These are phyloP conservation scores for Malus orientalis DNA, from an alignment of 306 rosid genomes.

Conservation along the genomic window DNA sequence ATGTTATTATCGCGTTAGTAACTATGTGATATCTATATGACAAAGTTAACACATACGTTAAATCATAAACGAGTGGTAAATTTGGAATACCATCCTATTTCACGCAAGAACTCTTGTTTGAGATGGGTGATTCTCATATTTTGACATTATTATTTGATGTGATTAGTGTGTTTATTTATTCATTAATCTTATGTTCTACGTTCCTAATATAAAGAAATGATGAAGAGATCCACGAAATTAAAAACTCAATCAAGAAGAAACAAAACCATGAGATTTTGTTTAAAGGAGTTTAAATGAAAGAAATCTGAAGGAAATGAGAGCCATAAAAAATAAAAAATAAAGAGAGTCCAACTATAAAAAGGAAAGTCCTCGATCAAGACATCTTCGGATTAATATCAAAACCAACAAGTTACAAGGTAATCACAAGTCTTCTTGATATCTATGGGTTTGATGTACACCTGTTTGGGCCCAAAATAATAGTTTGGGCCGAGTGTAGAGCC, in stretches of 20 bases:
- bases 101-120: too few relatives aligned
- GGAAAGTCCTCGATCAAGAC: background rate
- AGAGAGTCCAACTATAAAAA: background rate
- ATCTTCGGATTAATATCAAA: background rate
- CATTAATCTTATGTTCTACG: too few relatives aligned
- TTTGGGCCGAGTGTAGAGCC: too few relatives aligned
- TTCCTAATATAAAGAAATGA: background rate
- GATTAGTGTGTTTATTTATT: too few relatives aligned
- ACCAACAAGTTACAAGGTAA: background rate
- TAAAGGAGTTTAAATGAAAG: background rate
- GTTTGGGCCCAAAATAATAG: too few relatives aligned
- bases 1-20: too few relatives aligned
- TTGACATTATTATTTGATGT: too few relatives aligned
- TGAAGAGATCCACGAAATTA: background rate
- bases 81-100: too few relatives aligned
- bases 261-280: background rate
- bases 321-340: background rate
- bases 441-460: background rate
- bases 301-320: background rate
- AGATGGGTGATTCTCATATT: too few relatives aligned
- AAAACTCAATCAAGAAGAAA: background rate
- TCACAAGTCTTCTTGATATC: too few relatives aligned
- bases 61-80: fast-evolving
- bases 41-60: fast-evolving
- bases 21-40: fast-evolving